Percentiles rank a stretch among this genome's conserved stretches.
Evolutionary conservation across 2,329 filamentous ascomycete species (phyloP).

Genomic region (Aureobasidium sp.): DNA sequence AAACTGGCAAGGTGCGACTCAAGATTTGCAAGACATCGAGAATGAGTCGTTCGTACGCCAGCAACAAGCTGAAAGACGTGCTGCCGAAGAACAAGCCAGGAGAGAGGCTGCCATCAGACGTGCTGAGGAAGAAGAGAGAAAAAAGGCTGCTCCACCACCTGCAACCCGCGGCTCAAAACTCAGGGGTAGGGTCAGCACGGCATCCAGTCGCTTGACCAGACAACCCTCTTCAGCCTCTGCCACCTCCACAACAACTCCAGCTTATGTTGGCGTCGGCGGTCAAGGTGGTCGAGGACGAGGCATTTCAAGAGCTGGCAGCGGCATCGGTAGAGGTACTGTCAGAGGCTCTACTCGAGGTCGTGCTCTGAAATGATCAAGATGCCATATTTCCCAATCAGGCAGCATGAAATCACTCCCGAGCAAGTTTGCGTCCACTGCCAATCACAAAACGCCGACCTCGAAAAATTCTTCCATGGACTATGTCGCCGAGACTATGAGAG

Average conservation of each 20-base stretch:
- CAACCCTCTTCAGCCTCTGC: conserved; percentile 18
- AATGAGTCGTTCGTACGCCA: conserved; percentile 65
- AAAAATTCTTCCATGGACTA: not conserved
- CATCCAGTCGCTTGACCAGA: conserved; percentile 23
- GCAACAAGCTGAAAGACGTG: conserved; percentile 67
- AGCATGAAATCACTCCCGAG: not conserved
- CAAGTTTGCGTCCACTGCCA: not conserved
- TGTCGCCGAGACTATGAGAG: not conserved
- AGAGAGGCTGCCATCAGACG: conserved; percentile 56
- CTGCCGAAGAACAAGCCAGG: conserved; percentile 68
- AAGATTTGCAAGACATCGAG: conserved; percentile 81
- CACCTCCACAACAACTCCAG: conserved; percentile 14
- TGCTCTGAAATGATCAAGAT: conserved; percentile 12
- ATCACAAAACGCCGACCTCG: not conserved
- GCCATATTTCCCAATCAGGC: no score
- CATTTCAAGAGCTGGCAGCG: conserved; percentile 35
- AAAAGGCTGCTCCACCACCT: conserved; percentile 44
- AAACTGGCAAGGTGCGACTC: conserved; percentile 77
- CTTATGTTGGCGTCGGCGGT: conserved; percentile 35
- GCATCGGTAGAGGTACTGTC: conserved; percentile 34
- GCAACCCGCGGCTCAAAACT: conserved; percentile 24
- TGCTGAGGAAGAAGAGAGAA: conserved; percentile 45
- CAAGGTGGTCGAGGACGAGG: conserved; percentile 46
- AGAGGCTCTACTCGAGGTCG: conserved; percentile 22
- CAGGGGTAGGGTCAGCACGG: conserved; percentile 27